A percentile compares a stretch with the other conserved stretches of the same genome.
Evolutionary conservation across 176 grass and related monocot species (phyloP).

Genomic region (Thalia dealbata): DNA sequence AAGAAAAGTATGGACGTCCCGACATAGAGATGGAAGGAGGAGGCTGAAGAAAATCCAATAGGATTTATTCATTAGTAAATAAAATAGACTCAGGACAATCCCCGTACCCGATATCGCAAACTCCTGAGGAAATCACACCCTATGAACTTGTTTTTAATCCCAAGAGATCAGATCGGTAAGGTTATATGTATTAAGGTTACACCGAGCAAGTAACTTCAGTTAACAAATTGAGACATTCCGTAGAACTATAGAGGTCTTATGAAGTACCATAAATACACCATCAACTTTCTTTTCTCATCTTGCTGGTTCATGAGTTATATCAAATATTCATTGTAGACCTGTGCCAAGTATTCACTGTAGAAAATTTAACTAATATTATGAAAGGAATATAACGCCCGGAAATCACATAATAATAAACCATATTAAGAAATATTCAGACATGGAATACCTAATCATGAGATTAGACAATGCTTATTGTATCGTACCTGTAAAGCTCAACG

Average conservation of each 20-base stretch:
- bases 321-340: background rate
- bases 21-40: background rate
- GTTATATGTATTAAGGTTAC: too few species aligned
- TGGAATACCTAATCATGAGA: constrained; percentile 11
- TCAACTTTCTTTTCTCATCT: background rate
- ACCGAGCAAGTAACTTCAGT: background rate
- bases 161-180: too few species aligned
- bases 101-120: background rate
- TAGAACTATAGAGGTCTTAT: background rate
- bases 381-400: too few species aligned
- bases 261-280: background rate
- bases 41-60: background rate
- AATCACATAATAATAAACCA: too few species aligned
- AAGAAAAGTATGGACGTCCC: too few species aligned
- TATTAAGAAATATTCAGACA: constrained; percentile 8
- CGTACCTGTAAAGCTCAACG: constrained; percentile 92
- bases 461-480: constrained; percentile 10
- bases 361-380: background rate
- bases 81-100: background rate
- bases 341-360: background rate
- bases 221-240: background rate
- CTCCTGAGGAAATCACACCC: background rate
- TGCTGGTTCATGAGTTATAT: background rate
- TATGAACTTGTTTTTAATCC: too few species aligned
- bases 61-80: too few species aligned